Evolutionary conservation across 306 rosid genomes (phyloP).

Genomic region (Glycine latifolia): DNA sequence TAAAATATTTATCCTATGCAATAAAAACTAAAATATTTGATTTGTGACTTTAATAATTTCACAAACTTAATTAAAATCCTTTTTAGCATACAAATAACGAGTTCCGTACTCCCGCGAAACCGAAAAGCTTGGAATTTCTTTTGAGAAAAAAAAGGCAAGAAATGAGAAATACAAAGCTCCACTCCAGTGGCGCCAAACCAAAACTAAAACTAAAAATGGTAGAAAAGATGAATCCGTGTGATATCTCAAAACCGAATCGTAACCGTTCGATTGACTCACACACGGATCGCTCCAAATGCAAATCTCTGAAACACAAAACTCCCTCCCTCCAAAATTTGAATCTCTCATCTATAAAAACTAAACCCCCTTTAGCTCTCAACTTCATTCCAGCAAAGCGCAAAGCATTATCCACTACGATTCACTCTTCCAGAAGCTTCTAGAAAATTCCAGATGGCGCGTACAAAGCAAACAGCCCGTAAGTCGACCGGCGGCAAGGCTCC

Average conservation of each 20-base stretch:
- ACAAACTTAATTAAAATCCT: too few species aligned
- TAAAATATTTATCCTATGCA: too few species aligned
- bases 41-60: too few species aligned
- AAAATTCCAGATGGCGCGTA: slow-evolving; percentile 42
- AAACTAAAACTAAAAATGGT: neutral
- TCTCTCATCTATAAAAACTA: neutral
- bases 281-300: neutral
- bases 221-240: slow-evolving; percentile 1
- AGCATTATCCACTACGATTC: neutral
- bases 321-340: neutral
- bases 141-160: neutral
- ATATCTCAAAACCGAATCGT: neutral
- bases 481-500: slow-evolving; percentile 59
- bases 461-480: slow-evolving; percentile 55
- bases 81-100: too few species aligned
- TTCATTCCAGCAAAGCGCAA: neutral
- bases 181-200: neutral
- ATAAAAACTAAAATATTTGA: too few species aligned
- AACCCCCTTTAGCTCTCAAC: neutral
- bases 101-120: neutral
- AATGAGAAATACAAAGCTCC: neutral
- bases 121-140: neutral
- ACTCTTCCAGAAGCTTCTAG: neutral
- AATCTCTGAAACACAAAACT: neutral
- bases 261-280: neutral